Evolutionary conservation across 1,284 basidiomycete species (phyloP), one percentile per base, ranked within the genome.

Genomic region (Sanghuangporus weigelae): DNA sequence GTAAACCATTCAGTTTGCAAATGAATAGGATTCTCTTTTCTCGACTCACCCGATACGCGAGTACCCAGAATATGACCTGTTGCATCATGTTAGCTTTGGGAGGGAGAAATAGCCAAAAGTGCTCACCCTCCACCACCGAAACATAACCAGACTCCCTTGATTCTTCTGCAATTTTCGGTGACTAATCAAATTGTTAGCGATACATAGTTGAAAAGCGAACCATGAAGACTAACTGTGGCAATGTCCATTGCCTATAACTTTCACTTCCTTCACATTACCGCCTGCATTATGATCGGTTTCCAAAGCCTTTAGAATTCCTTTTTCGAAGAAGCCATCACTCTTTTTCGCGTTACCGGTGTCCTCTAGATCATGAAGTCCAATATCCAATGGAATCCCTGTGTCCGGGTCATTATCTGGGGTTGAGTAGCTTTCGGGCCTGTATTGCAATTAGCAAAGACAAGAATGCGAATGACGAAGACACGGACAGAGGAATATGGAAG

Each of bases 401-500:
- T 72, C 71, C 2, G 80, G 76, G 68, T 91, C 84, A 6, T 71
- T 74, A 69, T 93, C 91, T 1, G 90, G 74, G 51, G 74, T 75
- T 1, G 71, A 69, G 68, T 85, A 89, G 5, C 87, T 78, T 72
- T 91, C 89, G 68, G 82, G 81, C 61, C 87, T 87, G 64, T 2
- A 59, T 31, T 39, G 59, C 36, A 57, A 11, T 49, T 69, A 73
- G 61, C 14, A 44, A 23, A 35, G 12, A 16, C 26, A 11, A 44
- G 12, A 44, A 36, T 42, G 7, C 40, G 57, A 62, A 68, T 12
- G 16, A 66, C 62, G 0, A 60, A 57, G 26, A 38, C 46, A 84
- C 91, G n/a, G 74, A 93, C 80, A 96, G 71, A 50, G 95, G 95
- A 60, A 97, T 96, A 70, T 97, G 95, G 85, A 96, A 96, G 78